Percentiles rank a stretch among this genome's conserved stretches.
These are phyloP conservation scores for Morella rubra DNA, from an alignment of 306 rosid species.

Conservation along the genomic window DNA sequence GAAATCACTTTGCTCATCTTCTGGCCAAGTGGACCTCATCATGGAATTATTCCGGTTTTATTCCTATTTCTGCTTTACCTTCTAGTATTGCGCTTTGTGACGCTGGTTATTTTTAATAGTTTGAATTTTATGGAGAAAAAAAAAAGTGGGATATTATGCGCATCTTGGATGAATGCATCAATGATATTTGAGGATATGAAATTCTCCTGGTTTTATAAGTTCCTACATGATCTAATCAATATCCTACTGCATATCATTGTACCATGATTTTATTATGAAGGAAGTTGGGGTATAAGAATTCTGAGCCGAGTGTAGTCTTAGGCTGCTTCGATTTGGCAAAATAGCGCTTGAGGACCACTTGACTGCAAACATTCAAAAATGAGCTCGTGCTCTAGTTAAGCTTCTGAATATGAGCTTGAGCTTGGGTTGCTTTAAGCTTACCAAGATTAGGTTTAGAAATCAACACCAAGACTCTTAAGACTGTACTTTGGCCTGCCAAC, in stretches of 20 bases:
- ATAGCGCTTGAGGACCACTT: constrained; percentile 2
- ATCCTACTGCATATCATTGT: background rate
- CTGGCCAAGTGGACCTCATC: too few species aligned
- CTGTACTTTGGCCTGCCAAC: background rate
- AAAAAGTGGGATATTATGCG: background rate
- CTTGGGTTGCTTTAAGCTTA: constrained; percentile 2
- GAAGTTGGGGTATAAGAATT: background rate
- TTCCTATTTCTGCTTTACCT: too few species aligned
- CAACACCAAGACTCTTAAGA: background rate
- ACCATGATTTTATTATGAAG: background rate
- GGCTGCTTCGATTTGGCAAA: background rate
- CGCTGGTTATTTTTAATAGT: too few species aligned
- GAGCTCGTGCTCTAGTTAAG: background rate
- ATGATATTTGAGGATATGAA: constrained; percentile 1
- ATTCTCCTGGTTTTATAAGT: background rate
- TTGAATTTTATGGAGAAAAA: too few species aligned
- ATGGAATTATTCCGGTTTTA: too few species aligned
- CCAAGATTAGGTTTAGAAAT: background rate
- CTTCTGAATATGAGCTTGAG: constrained; percentile 5
- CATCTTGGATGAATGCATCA: background rate
- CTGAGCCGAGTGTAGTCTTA: background rate
- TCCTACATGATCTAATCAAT: background rate
- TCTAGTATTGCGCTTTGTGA: too few species aligned
- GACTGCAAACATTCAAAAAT: background rate
- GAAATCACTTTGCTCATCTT: too few species aligned